phyloP scores from a whole-genome alignment of 257 asterid species.

The Solanum chiquidenum region DNA sequence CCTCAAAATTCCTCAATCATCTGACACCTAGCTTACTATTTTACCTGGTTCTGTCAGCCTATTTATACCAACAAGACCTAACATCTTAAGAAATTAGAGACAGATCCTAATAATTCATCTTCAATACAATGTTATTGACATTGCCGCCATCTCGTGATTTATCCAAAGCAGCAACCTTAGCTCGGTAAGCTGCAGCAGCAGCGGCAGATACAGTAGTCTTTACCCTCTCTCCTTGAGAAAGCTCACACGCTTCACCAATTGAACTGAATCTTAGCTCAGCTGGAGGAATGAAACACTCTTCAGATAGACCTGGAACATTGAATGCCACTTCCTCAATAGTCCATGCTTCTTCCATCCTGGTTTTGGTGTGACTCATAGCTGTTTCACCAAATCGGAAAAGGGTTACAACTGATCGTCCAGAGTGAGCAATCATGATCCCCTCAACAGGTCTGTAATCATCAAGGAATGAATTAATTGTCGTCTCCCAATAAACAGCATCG shows the following conservation, averaged over 20 bases:
- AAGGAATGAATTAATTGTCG: slow-evolving; percentile 54
- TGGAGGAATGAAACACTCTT: slow-evolving; percentile 67
- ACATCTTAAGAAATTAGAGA: background rate
- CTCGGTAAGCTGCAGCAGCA: slow-evolving; percentile 36
- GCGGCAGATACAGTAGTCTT: slow-evolving; percentile 28
- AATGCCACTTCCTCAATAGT: slow-evolving; percentile 62
- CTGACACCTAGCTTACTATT: slow-evolving; percentile 17
- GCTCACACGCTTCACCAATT: slow-evolving; percentile 40
- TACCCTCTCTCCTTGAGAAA: slow-evolving; percentile 37
- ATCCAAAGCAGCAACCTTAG: slow-evolving; percentile 38
- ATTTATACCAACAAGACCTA: slow-evolving; percentile 21
- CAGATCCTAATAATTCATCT: slow-evolving; percentile 22
- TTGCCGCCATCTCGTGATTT: slow-evolving; percentile 14
- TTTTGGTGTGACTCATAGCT: slow-evolving; percentile 71
- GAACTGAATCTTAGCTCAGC: slow-evolving; percentile 48
- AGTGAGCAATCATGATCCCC: slow-evolving; percentile 76
- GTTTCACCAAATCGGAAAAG: slow-evolving; percentile 72
- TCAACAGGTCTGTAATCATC: slow-evolving; percentile 65
- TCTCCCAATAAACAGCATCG: slow-evolving; percentile 67
- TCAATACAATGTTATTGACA: slow-evolving; percentile 25
- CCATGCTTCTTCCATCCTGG: slow-evolving; percentile 77
- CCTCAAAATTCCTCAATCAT: slow-evolving; percentile 19
- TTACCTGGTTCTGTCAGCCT: slow-evolving; percentile 22
- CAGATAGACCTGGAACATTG: slow-evolving; percentile 54
- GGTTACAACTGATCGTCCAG: slow-evolving; percentile 58